Base-by-base conservation (phyloP, 2,329 filamentous ascomycete species). In the Sphaerulina musiva region DNA sequence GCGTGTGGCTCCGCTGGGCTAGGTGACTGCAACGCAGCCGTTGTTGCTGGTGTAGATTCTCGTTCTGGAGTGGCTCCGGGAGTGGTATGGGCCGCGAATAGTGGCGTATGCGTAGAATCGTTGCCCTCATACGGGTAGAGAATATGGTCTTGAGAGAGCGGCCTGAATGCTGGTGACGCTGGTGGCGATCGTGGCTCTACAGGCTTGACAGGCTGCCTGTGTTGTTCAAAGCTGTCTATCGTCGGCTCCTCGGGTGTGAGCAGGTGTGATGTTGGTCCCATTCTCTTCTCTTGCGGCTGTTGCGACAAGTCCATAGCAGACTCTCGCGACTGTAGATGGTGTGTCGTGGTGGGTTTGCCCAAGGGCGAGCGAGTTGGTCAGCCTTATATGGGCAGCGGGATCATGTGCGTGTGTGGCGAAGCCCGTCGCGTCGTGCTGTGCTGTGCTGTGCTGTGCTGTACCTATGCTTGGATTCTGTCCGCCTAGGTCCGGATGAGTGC, bases 191-290 rank as follows among this genome's bases (percentile, higher is more conserved):
- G 51, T 38, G 60, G 53, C 34, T 55, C 52, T 14, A 51, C 34
- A n/a, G 49, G 46, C 38, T 34, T 46, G 11, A 51, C 26, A 10
- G 53, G 40, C 36, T 49, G 49, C 17, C 46, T 47, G 34, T 53
- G 46, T 14, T 53, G 46, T 14, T 51, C 39, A 53, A 62, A 62
- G 49, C 58, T 60, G 55, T 62, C 53, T 39, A 47, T 49, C 26
- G 53, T 48, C 17, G 59, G 56, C 46, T 60, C 55, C 47, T 60
- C 60, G 50, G 60, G 60, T 42, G 60, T 62, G 46, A 60, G 51
- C 36, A 61, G 46, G 48, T 61, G 59, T 38, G 57, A 43, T 39
- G 23, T 40, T 45, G 54, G 48, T 40, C 31, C 46, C 49, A 53
- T 56, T 31, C 51, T 29, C 46, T 54, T 51, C 51, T 53, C 56